Evolutionary conservation across 768 basidiomycete genomes (phyloP).

Genomic region (Mycena sanguinolenta): DNA sequence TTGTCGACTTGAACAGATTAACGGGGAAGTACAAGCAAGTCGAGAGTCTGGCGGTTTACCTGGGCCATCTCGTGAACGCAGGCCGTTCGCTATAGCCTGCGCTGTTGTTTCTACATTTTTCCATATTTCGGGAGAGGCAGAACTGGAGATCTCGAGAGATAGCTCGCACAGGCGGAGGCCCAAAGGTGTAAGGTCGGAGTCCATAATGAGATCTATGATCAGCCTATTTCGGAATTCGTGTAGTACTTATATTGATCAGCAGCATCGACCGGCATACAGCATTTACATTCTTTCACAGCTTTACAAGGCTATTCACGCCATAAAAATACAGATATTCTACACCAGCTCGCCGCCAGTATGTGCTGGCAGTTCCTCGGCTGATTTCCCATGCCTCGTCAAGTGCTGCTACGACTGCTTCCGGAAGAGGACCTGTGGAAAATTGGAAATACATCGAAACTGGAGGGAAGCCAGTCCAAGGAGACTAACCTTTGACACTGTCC

Average conservation of each 20-base stretch:
- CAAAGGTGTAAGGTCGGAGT: conserved; percentile 49
- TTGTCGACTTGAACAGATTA: conserved; percentile 67
- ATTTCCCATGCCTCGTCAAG: conserved; percentile 65
- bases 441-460: background rate
- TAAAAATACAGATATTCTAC: conserved; percentile 1
- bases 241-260: too few species aligned
- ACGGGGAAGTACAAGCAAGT: conserved; percentile 29
- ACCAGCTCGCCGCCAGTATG: conserved; percentile 51
- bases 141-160: conserved; percentile 43
- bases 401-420: conserved; percentile 63
- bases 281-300: conserved; percentile 1
- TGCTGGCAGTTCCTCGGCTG: conserved; percentile 47
- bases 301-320: conserved; percentile 5
- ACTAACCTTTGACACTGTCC: conserved; percentile 56
- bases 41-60: conserved; percentile 51
- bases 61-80: conserved; percentile 68
- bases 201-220: conserved; percentile 4
- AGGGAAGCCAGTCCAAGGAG: too few species aligned
- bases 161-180: conserved; percentile 54
- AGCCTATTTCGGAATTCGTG: background rate
- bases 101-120: conserved; percentile 63
- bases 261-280: too few species aligned
- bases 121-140: conserved; percentile 60
- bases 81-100: conserved; percentile 70
- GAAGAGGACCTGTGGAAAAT: conserved; percentile 59